These are phyloP conservation scores for Botrytis paeoniae DNA, from an alignment of 2,329 filamentous ascomycete genomes.

Conservation along the genomic window DNA sequence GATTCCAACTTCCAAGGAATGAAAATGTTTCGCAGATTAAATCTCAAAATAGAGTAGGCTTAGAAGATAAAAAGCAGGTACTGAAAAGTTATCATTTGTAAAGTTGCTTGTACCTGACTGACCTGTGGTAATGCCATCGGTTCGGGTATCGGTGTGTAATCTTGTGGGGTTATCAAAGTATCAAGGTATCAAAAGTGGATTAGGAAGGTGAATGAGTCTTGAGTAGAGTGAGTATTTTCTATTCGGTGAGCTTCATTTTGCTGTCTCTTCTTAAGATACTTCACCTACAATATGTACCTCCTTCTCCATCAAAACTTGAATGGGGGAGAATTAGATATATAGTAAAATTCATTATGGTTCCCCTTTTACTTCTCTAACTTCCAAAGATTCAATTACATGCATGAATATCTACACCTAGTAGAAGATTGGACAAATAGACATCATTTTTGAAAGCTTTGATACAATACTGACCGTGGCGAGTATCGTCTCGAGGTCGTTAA, in stretches of 20 bases:
- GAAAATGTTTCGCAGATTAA: background rate
- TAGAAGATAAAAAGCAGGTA: background rate
- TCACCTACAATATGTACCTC: slow-evolving; percentile 1
- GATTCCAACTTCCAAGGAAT: background rate
- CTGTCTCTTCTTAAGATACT: background rate
- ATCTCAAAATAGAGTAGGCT: slow-evolving; percentile 9
- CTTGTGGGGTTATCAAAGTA: background rate
- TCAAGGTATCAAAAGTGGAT: background rate
- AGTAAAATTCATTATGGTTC: background rate
- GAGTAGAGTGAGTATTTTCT: background rate
- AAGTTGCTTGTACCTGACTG: background rate
- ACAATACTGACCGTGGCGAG: background rate
- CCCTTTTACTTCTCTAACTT: background rate
- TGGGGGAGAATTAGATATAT: background rate
- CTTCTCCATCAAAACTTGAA: background rate
- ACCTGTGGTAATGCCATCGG: slow-evolving; percentile 1
- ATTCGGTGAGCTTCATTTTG: slow-evolving; percentile 8
- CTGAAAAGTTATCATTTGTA: background rate
- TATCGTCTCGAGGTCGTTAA: background rate
- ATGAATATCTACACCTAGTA: background rate
- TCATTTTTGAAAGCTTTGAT: background rate
- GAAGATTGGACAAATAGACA: background rate
- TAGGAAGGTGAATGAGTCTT: background rate
- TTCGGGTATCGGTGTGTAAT: slow-evolving; percentile 8
- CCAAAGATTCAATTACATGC: background rate